Evolutionary conservation across 1,139 yeast genomes (phyloP).

Genomic region (Kodamaea ohmeri): DNA sequence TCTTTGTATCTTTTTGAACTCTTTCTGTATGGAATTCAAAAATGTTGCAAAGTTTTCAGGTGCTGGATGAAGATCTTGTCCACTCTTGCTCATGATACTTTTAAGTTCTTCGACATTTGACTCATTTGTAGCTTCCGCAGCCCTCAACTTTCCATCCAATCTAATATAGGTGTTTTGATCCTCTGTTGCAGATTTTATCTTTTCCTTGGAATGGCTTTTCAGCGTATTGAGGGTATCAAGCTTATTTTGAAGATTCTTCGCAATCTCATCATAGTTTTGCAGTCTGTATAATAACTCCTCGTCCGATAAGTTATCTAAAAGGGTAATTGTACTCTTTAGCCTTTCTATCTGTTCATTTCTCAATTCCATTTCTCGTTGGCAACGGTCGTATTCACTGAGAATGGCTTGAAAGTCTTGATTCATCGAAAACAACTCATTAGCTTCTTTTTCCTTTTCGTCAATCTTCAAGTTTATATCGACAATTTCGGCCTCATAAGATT

Average conservation of each 20-base stretch:
- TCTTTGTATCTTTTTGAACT: constrained; percentile 1
- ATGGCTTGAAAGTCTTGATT: constrained; percentile 82
- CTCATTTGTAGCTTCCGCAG: constrained; percentile 40
- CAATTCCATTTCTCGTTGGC: constrained; percentile 46
- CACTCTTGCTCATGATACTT: constrained; percentile 10
- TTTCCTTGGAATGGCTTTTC: constrained; percentile 16
- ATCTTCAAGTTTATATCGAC: constrained; percentile 46
- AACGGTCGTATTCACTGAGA: constrained; percentile 60
- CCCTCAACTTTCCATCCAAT: constrained; percentile 61
- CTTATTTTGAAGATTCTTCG: constrained; percentile 12
- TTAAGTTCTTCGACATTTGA: constrained; percentile 23
- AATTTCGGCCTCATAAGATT: constrained; percentile 48
- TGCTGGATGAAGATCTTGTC: constrained; percentile 1
- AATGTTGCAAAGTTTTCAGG: constrained; percentile 6
- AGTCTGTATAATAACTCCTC: constrained; percentile 49
- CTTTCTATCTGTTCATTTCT: constrained; percentile 50
- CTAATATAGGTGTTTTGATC: constrained; percentile 43
- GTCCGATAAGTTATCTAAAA: constrained; percentile 45
- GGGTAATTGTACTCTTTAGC: constrained; percentile 41
- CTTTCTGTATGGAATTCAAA: constrained; percentile 7
- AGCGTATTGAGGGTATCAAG: constrained; percentile 33
- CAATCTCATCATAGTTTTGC: constrained; percentile 50
- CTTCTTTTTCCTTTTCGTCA: constrained; percentile 51
- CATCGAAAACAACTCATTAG: constrained; percentile 65
- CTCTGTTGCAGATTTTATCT: constrained; percentile 23